A percentile compares a stretch with the other conserved stretches of the same genome.
Conservation (phyloP, 2,329 filamentous ascomycete genomes). For the Didymella sp. region DNA sequence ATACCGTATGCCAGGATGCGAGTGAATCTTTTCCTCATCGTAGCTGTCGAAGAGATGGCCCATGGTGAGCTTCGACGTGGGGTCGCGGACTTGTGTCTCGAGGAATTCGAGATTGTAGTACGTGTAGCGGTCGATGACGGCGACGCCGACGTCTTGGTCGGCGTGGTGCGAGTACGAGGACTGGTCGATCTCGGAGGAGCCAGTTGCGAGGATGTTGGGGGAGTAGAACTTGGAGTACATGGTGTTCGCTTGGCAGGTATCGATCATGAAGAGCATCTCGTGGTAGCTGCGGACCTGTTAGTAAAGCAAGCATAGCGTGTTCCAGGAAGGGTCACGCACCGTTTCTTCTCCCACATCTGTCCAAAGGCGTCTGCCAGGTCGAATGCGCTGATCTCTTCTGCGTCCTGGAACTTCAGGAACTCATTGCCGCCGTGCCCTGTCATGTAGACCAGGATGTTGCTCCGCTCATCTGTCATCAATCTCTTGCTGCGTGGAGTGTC, state of each 20-base stretch:
- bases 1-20: slow-evolving; percentile 87
- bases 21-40: slow-evolving; percentile 93
- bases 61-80: slow-evolving; percentile 85
- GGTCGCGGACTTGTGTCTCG: slow-evolving; percentile 85
- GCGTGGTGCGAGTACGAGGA: slow-evolving; percentile 98
- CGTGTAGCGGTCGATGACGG: slow-evolving; percentile 73
- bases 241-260: slow-evolving; percentile 98
- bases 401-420: slow-evolving; percentile 98
- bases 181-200: slow-evolving; percentile 94
- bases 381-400: slow-evolving; percentile 95
- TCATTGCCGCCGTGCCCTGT: slow-evolving; percentile 97
- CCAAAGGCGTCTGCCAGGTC: slow-evolving; percentile 97
- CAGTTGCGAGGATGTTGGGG: slow-evolving; percentile 96
- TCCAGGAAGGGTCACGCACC: slow-evolving; percentile 55
- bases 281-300: slow-evolving; percentile 72
- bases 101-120: slow-evolving; percentile 71
- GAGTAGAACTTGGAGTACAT: slow-evolving; percentile 99
- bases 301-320: not conserved
- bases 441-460: slow-evolving; percentile 99
- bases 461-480: slow-evolving; percentile 90
- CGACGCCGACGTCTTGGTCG: slow-evolving; percentile 96
- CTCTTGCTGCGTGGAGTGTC: slow-evolving; percentile 96
- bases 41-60: slow-evolving; percentile 97
- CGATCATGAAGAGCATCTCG: slow-evolving; percentile 99
- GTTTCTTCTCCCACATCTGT: slow-evolving; percentile 99